Base-by-base conservation (phyloP, 805 yeast species). In the Yamadazyma nakazawae region DNA sequence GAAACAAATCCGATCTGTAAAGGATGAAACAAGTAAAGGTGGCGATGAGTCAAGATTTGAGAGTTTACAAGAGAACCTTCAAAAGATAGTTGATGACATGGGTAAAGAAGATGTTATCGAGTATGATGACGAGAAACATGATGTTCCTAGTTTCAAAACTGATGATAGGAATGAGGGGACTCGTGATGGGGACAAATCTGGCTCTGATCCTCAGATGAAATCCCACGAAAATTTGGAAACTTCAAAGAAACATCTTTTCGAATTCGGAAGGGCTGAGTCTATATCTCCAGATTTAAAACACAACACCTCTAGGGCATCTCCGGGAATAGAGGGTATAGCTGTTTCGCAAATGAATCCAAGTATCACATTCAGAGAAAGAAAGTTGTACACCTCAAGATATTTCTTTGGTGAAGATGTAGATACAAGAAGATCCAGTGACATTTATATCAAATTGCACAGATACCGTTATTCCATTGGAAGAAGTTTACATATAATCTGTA, bases 311-410 rank as follows among this genome's bases (percentile, higher is more conserved):
- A 68, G 76, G 17, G 80, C 74, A 6, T 69, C 76, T 13, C 78
- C 79, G 24, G 60, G 65, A 9, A 65, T 81, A 1, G 78, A 63
- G 50, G 76, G 67, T 1, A 55, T 65, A n/a, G 63, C 67, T 13
- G 60, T 67, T 18, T 75, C 83, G 0, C 67, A 75, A 2, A 72
- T 80, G 71, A 80, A 76, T 49, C 78, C 85, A 4, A 72, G 76
- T 1, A 61, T 80, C 26, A 77, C 82, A 0, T 78, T 77, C 48
- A 76, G 86, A 55, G 84, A 81, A 52, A 62, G 79, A 36, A 82
- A 82, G 51, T 72, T 83, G 16, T 85, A 83, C 61, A 78, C 82
- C 5, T 78, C 82, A 35, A 79, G 79, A 46, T 85, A 85, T 57
- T 81, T 67, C 53, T 87, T 85, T 61, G 86, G 85, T 1, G 74